Evolutionary conservation across 805 yeast species (phyloP).

Genomic region (Metschnikowia henanensis): DNA sequence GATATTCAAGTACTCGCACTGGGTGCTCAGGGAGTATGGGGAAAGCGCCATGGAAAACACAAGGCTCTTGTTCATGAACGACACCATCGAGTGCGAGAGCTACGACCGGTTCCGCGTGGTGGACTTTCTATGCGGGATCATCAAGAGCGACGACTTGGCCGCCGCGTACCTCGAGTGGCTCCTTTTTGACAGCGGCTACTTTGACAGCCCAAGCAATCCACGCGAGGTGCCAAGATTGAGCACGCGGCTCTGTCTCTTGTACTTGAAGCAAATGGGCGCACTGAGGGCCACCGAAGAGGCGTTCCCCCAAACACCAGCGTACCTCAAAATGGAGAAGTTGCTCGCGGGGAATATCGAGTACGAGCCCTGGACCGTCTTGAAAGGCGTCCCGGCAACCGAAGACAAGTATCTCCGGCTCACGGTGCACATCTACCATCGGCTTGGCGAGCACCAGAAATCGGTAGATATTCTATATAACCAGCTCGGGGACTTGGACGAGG

Average conservation of each 20-base stretch:
- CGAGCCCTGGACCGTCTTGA: conserved; percentile 38
- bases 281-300: conserved; percentile 9
- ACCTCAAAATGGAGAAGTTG: conserved; percentile 33
- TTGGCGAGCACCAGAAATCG: conserved; percentile 63
- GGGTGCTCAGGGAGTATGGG: conserved; percentile 43
- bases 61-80: conserved; percentile 60
- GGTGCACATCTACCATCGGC: conserved; percentile 55
- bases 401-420: conserved; percentile 44
- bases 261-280: conserved; percentile 26
- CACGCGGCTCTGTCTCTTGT: conserved; percentile 35
- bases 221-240: conserved; percentile 28
- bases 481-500: conserved; percentile 53
- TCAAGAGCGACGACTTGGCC: conserved; percentile 25
- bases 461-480: conserved; percentile 60
- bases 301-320: conserved; percentile 19
- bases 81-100: conserved; percentile 57
- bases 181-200: conserved; percentile 34
- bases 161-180: conserved; percentile 49
- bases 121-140: conserved; percentile 41
- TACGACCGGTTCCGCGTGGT: conserved; percentile 55
- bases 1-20: conserved; percentile 54
- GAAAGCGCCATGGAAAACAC: conserved; percentile 24
- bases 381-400: conserved; percentile 32
- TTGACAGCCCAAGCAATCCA: conserved; percentile 18
- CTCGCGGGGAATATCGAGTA: conserved; percentile 32